These are phyloP conservation scores for Sporothrix globosa DNA, from an alignment of 2,329 filamentous ascomycete genomes.

Conservation along the genomic window DNA sequence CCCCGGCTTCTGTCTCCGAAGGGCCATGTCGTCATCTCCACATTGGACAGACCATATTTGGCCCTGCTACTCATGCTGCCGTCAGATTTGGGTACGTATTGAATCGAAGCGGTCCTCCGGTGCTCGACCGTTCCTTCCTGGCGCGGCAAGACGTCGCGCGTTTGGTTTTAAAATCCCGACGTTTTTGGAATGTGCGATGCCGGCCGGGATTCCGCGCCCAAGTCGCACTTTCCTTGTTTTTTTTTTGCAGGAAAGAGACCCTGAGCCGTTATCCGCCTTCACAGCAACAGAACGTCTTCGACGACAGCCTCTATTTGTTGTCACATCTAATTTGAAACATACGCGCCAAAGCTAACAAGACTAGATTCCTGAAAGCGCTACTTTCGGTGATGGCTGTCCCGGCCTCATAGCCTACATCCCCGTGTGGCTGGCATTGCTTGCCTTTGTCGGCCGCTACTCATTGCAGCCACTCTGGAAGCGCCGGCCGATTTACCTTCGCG, in stretches of 20 bases:
- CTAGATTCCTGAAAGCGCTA: constrained; percentile 41
- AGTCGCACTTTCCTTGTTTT: not conserved
- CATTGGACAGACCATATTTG: constrained; percentile 34
- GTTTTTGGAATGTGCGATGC: constrained; percentile 24
- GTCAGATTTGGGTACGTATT: constrained; percentile 41
- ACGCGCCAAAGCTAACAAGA: not conserved
- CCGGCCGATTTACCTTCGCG: constrained; percentile 44
- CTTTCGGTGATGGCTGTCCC: constrained; percentile 43
- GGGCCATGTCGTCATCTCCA: constrained; percentile 31
- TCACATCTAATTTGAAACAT: not conserved
- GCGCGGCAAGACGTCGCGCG: not conserved
- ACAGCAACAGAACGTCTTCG: not conserved
- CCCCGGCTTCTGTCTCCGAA: not conserved
- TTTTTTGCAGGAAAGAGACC: not conserved
- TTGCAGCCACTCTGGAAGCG: constrained; percentile 42
- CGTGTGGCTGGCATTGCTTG: constrained; percentile 40
- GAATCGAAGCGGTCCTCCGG: not conserved
- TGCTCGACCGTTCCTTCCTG: not conserved
- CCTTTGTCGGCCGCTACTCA: constrained; percentile 42
- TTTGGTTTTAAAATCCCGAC: not conserved
- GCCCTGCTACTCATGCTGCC: constrained; percentile 45
- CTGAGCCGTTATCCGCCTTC: not conserved
- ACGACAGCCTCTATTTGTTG: not conserved
- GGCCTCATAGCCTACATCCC: constrained; percentile 43
- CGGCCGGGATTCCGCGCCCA: not conserved